A percentile compares a stretch with the other conserved stretches of the same genome.
Conservation (phyloP, 352 stramenopile species). For the Phytophthora gonapodyides region DNA sequence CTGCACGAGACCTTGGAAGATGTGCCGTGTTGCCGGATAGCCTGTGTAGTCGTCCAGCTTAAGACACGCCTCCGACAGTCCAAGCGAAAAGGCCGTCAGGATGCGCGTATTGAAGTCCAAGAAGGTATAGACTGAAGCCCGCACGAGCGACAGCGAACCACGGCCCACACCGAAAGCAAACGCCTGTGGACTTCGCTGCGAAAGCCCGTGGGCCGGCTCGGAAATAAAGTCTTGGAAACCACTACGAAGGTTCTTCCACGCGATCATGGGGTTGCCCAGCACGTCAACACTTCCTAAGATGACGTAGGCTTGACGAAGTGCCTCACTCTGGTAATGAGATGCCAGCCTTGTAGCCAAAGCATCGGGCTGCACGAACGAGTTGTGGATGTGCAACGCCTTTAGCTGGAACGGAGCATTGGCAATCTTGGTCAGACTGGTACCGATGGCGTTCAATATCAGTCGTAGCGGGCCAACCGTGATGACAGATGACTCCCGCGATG, state of each 20-base stretch:
- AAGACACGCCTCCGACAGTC: slow-evolving; percentile 82
- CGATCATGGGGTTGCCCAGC: slow-evolving; percentile 88
- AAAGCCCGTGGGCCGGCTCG: slow-evolving; percentile 79
- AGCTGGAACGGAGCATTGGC: slow-evolving; percentile 88
- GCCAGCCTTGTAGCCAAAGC: slow-evolving; percentile 63
- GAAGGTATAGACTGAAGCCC: slow-evolving; percentile 84
- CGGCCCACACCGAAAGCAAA: slow-evolving; percentile 82
- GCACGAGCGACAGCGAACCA: slow-evolving; percentile 83
- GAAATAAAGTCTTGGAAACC: slow-evolving; percentile 87
- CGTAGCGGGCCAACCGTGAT: slow-evolving; percentile 79
- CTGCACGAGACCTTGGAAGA: slow-evolving; percentile 88
- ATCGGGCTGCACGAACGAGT: slow-evolving; percentile 87
- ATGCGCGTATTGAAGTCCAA: slow-evolving; percentile 91
- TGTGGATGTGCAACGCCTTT: slow-evolving; percentile 73
- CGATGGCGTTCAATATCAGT: slow-evolving; percentile 86
- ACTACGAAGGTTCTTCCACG: slow-evolving; percentile 82
- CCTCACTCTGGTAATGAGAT: slow-evolving; percentile 90
- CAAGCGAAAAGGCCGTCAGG: slow-evolving; percentile 76
- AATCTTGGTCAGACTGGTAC: slow-evolving; percentile 88
- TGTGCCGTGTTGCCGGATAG: slow-evolving; percentile 83
- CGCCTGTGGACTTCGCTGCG: slow-evolving; percentile 73
- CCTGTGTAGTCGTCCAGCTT: slow-evolving; percentile 90
- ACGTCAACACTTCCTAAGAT: slow-evolving; percentile 89
- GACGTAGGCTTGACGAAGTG: slow-evolving; percentile 87
- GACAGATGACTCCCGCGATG: slow-evolving; percentile 38